Percentiles rank a stretch among this genome's conserved stretches.
These are phyloP conservation scores for Kalanchoe fedtschenkoi DNA, from an alignment of 164 flowering plant species.

Conservation along the genomic window DNA sequence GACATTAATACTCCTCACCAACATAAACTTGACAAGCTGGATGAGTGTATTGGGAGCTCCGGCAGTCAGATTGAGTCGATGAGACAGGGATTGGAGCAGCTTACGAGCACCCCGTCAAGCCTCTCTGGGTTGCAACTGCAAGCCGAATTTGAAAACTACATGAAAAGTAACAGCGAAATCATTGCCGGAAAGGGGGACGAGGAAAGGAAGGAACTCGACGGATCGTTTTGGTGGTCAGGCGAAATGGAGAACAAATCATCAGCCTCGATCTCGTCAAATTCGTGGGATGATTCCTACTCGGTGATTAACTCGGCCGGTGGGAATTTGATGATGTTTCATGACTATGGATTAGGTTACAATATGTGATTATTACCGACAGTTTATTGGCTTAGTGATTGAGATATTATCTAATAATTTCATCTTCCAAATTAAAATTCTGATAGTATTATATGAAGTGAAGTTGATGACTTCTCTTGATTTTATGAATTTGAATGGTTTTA, in stretches of 20 bases:
- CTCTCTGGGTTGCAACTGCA: conserved; percentile 18
- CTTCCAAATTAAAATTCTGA: too few species aligned
- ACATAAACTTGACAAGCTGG: conserved; percentile 13
- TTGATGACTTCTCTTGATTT: too few species aligned
- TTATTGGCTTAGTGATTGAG: too few species aligned
- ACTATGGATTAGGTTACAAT: conserved; percentile 38
- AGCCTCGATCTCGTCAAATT: conserved; percentile 31
- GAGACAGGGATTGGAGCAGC: not conserved
- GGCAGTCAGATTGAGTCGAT: conserved; percentile 7
- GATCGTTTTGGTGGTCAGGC: conserved; percentile 31
- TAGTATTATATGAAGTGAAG: too few species aligned
- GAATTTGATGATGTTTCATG: conserved; percentile 40
- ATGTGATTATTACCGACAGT: too few species aligned
- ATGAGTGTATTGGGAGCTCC: conserved; percentile 10
- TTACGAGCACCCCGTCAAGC: conserved; percentile 8
- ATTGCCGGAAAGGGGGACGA: too few species aligned
- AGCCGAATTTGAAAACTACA: conserved; percentile 36
- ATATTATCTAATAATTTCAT: too few species aligned
- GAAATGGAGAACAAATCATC: conserved; percentile 39
- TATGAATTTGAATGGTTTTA: too few species aligned
- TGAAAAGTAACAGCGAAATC: too few species aligned
- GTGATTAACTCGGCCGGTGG: conserved; percentile 9
- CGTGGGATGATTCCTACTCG: conserved; percentile 47
- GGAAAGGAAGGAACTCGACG: conserved; percentile 35
- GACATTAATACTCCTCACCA: conserved; percentile 8